phyloP scores from a whole-genome alignment of 1,284 basidiomycete genomes.

The Marasmius fiardii region DNA sequence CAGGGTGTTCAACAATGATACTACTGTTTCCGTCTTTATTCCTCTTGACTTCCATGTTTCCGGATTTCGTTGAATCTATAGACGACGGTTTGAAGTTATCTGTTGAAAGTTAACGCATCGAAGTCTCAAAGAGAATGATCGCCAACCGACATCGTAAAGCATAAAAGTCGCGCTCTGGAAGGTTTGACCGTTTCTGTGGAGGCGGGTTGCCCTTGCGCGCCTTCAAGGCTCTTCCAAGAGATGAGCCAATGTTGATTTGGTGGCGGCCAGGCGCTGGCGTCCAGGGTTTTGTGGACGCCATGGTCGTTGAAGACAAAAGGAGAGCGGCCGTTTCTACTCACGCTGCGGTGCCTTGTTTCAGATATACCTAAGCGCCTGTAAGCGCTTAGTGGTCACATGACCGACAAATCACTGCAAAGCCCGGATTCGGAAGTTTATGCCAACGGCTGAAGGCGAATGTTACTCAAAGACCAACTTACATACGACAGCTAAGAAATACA shows the following conservation, averaged over 20 bases:
- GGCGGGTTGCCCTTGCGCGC: constrained; percentile 48
- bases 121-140: background rate
- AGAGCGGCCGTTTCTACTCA: background rate
- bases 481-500: no score
- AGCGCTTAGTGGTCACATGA: no score
- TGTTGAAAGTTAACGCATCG: constrained; percentile 23
- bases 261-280: constrained; percentile 53
- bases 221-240: constrained; percentile 55
- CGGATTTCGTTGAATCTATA: constrained; percentile 60
- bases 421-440: no score
- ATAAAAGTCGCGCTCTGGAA: constrained; percentile 65
- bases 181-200: constrained; percentile 37
- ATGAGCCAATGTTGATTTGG: constrained; percentile 52
- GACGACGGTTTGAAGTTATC: constrained; percentile 74
- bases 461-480: no score
- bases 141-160: constrained; percentile 61
- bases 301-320: constrained; percentile 25
- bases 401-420: no score
- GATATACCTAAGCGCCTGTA: no score
- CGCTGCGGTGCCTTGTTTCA: no score
- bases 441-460: no score
- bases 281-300: constrained; percentile 47
- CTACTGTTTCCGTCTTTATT: constrained; percentile 36
- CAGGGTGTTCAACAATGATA: constrained; percentile 59
- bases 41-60: constrained; percentile 56